Base-by-base conservation (phyloP, 352 stramenopile genomes). In the Globisporangium apiculatum region DNA sequence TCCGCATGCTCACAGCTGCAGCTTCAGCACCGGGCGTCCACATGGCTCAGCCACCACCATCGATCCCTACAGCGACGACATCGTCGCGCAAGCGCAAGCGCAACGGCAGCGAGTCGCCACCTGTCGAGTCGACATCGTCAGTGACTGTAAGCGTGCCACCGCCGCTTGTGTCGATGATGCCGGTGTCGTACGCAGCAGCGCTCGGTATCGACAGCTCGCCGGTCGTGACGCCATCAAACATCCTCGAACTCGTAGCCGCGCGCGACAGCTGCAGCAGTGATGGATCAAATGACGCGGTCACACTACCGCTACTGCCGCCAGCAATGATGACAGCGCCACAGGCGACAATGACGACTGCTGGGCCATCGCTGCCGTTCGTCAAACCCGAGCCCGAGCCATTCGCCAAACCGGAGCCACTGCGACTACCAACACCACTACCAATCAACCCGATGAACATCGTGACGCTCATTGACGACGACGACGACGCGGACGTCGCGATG, bases 381-480 rank as follows among this genome's bases (percentile, higher is more conserved):
- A 58, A 58, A 36, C 45, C 58, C 51, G 54, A 63, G 51, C 55
- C 47, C 36, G 58, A 63, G 31, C 58, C 51, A 9, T 17, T 12
- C 35, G 3, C 36, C n/a, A 35, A 43, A 7, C 49, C 31, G 24
- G 24, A 31, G 1, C 24, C 24, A 31, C 24, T 31, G 24, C 24
- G 24, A 31, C 24, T 31, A 31, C 2, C 24, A 31, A 31, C 24
- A 31, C 3, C 24, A 31, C 24, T 31, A 31, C 24, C 24, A 31
- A 49, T 57, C 17, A 55, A 42, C 10, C 42, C 57, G 46, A 53
- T 52, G 57, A 66, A 73, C n/a, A 46, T 59, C 31, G 61, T 51
- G 35, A 64, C 67, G 31, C 51, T 82, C 35, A 71, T 82, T 41
- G 62, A 70, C 15, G 77, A 77, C 51, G 68, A 78, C 12, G 77